phyloP scores from a whole-genome alignment of 164 flowering plant species.

The Vitis rupestris region DNA sequence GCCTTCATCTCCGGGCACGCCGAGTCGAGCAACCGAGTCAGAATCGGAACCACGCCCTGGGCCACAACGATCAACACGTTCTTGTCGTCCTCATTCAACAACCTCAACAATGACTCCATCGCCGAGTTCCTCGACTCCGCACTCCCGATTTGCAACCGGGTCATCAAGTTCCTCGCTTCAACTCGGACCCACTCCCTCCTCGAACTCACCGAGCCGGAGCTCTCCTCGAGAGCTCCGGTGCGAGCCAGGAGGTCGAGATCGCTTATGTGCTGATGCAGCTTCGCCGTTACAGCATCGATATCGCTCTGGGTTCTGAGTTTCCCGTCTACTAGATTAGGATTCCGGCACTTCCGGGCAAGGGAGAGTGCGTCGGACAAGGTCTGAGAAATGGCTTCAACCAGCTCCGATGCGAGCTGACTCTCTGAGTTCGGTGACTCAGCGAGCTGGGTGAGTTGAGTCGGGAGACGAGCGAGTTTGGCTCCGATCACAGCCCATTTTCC shows the following conservation, averaged over 20 bases:
- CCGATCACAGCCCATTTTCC: background rate
- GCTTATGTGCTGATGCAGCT: conserved; percentile 37
- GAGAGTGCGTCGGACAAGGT: conserved; percentile 38
- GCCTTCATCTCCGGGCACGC: conserved; percentile 58
- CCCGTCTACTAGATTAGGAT: conserved; percentile 32
- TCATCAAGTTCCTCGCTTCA: conserved; percentile 60
- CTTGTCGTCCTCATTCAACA: conserved; percentile 77
- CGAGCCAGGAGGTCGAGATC: conserved; percentile 50
- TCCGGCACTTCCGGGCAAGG: conserved; percentile 32
- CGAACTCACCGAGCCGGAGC: conserved; percentile 18
- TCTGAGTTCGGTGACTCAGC: background rate
- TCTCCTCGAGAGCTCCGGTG: conserved; percentile 53
- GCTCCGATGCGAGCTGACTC: background rate
- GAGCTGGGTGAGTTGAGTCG: too few species aligned
- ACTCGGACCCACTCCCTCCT: conserved; percentile 45
- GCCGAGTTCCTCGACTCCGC: conserved; percentile 59
- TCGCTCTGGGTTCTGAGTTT: conserved; percentile 72
- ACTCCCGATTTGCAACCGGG: conserved; percentile 83
- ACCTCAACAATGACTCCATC: conserved; percentile 54
- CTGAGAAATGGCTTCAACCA: conserved; percentile 13
- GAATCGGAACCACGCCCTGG: conserved; percentile 76
- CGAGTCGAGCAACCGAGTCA: conserved; percentile 64
- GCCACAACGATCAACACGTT: conserved; percentile 81
- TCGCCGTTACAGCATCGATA: conserved; percentile 44
- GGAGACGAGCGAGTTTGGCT: background rate